A percentile compares a stretch with the other conserved stretches of the same genome.
Conservation (phyloP, 1,284 basidiomycete species). For the Ganoderma lingzhi region DNA sequence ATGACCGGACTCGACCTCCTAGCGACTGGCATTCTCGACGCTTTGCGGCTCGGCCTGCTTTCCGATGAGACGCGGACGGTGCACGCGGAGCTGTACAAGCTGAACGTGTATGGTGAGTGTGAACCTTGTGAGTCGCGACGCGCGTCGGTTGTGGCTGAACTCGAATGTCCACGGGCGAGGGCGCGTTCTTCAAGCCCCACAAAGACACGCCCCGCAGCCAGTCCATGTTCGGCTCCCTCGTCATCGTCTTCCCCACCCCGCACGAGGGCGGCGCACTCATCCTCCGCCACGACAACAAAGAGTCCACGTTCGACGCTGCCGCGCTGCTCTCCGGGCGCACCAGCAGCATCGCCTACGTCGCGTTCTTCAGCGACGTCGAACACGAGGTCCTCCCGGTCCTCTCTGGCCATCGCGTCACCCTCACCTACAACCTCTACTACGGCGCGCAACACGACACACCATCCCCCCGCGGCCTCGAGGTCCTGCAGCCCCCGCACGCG, state of each 20-base stretch:
- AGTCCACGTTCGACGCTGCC: constrained; percentile 44
- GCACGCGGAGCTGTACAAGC: constrained; percentile 37
- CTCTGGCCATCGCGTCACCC: constrained; percentile 50
- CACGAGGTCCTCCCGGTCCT: constrained; percentile 51
- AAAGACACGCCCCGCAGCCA: constrained; percentile 48
- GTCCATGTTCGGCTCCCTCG: constrained; percentile 55
- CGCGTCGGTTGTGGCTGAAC: not conserved
- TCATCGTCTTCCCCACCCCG: constrained; percentile 49
- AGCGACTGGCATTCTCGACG: constrained; percentile 22
- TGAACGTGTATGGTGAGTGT: constrained; percentile 15
- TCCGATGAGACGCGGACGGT: constrained; percentile 20
- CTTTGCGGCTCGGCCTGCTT: constrained; percentile 14
- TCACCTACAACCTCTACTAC: constrained; percentile 50
- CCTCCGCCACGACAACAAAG: constrained; percentile 41
- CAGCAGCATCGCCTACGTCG: constrained; percentile 40
- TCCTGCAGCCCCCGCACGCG: constrained; percentile 5
- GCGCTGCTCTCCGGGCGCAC: constrained; percentile 15
- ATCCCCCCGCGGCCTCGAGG: not conserved
- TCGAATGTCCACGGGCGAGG: constrained; percentile 37
- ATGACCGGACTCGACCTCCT: constrained; percentile 11
- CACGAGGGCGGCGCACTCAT: constrained; percentile 50
- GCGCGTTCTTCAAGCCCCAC: constrained; percentile 50
- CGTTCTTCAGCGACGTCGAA: constrained; percentile 54
- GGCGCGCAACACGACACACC: not conserved
- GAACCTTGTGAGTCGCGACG: not conserved